Conservation (phyloP, 176 grass and related monocot species). For the Tillandsia leiboldiana region DNA sequence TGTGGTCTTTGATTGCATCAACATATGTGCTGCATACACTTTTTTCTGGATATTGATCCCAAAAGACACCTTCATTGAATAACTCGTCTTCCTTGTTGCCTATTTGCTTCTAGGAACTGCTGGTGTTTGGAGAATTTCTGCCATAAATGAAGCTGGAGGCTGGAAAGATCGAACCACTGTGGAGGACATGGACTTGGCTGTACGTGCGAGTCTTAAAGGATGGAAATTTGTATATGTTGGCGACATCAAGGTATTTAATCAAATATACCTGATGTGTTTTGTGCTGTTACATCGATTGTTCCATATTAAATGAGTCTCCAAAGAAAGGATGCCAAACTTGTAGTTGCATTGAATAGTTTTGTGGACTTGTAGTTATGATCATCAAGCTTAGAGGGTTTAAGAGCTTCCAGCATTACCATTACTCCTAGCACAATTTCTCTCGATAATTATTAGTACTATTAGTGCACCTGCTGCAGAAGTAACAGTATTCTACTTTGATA, state of each 20-base stretch:
- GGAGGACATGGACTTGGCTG: slow-evolving; percentile 99
- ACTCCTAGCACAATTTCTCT: no score
- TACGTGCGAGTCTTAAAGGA: slow-evolving; percentile 69
- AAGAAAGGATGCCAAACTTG: no score
- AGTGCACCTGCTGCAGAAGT: not conserved
- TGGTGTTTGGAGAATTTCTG: slow-evolving; percentile 85
- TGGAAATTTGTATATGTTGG: slow-evolving; percentile 91
- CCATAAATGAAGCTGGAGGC: slow-evolving; percentile 75
- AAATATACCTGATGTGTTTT: not conserved
- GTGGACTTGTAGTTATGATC: no score
- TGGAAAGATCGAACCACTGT: slow-evolving; percentile 97
- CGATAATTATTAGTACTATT: no score
- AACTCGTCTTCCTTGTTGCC: not conserved
- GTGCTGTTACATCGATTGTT: not conserved
- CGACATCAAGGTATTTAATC: slow-evolving; percentile 55
- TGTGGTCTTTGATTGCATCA: no score
- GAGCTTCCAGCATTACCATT: no score
- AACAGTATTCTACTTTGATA: not conserved
- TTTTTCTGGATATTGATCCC: not conserved
- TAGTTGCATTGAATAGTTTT: no score
- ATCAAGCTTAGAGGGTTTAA: no score
- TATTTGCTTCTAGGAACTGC: slow-evolving; percentile 60
- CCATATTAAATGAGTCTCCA: not conserved
- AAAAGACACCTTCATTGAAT: not conserved
- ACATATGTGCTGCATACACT: not conserved